A percentile compares a stretch with the other conserved stretches of the same genome.
Evolutionary conservation across 2,329 filamentous ascomycete genomes (phyloP).

Genomic region (Sclerotinia minor): DNA sequence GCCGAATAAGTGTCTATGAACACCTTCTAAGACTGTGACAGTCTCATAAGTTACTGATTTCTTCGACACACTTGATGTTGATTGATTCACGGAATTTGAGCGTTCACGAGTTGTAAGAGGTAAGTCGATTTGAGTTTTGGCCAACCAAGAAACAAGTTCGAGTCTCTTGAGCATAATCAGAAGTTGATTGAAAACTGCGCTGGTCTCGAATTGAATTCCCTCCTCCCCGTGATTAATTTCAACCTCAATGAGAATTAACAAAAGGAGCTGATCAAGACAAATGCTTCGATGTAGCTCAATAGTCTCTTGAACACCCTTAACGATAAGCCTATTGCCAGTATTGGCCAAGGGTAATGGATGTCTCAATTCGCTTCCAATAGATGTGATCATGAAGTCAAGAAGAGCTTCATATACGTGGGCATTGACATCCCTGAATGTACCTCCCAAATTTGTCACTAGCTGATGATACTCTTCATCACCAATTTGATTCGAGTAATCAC

Average conservation of each 20-base stretch:
- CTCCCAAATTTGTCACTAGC: conserved; percentile 68
- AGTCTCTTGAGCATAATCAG: conserved; percentile 70
- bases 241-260: conserved; percentile 83
- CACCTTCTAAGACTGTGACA: conserved; percentile 60
- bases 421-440: conserved; percentile 60
- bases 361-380: conserved; percentile 40
- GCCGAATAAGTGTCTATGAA: conserved; percentile 63
- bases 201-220: conserved; percentile 65
- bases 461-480: conserved; percentile 77
- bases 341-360: conserved; percentile 58
- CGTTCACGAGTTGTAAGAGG: conserved; percentile 48
- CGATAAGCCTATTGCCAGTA: conserved; percentile 73
- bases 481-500: conserved; percentile 75
- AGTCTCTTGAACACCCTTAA: conserved; percentile 77
- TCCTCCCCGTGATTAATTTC: conserved; percentile 75
- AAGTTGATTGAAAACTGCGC: conserved; percentile 69
- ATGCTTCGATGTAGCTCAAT: conserved; percentile 71
- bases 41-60: conserved; percentile 49
- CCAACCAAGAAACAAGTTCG: conserved; percentile 72
- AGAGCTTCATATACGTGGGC: conserved; percentile 56
- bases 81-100: conserved; percentile 40
- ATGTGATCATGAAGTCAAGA: conserved; percentile 49
- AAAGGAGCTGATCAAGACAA: conserved; percentile 77
- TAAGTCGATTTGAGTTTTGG: conserved; percentile 57
- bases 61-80: conserved; percentile 42